phyloP scores from a whole-genome alignment of 345 rosid genomes.

The Laguncularia racemosa region DNA sequence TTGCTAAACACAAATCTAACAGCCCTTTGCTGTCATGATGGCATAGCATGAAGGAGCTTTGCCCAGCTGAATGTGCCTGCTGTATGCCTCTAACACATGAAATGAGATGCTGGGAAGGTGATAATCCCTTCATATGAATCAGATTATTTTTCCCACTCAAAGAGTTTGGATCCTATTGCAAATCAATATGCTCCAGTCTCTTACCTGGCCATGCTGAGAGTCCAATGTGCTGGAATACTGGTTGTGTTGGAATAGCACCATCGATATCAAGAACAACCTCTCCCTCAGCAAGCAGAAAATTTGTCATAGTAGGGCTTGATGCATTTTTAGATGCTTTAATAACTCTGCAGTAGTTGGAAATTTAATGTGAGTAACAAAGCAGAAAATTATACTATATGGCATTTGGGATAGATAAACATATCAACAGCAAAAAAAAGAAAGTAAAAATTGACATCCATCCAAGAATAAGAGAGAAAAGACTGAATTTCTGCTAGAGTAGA shows the following conservation, averaged over 20 bases:
- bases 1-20: no score
- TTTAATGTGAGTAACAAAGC: background rate
- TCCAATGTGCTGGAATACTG: slow-evolving; percentile 90
- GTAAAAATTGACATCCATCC: no score
- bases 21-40: no score
- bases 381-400: background rate
- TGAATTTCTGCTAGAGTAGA: no score
- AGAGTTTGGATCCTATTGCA: no score
- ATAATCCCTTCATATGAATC: no score
- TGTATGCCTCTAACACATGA: no score
- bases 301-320: slow-evolving; percentile 43
- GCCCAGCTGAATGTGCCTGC: no score
- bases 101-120: no score
- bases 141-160: no score
- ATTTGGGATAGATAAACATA: background rate
- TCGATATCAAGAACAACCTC: slow-evolving; percentile 80
- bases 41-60: no score
- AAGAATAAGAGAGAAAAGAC: no score
- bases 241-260: slow-evolving; percentile 82
- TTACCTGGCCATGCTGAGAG: slow-evolving; percentile 96
- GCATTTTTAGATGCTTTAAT: slow-evolving; percentile 50
- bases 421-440: slow-evolving; percentile 1
- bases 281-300: slow-evolving; percentile 72
- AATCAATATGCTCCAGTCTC: background rate
- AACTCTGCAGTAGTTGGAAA: slow-evolving; percentile 35